Percentiles rank a stretch among this genome's conserved stretches.
These are phyloP conservation scores for Rhizophagus clarus DNA, from an alignment of 192 early-diverging fungal genomes.

Conservation along the genomic window DNA sequence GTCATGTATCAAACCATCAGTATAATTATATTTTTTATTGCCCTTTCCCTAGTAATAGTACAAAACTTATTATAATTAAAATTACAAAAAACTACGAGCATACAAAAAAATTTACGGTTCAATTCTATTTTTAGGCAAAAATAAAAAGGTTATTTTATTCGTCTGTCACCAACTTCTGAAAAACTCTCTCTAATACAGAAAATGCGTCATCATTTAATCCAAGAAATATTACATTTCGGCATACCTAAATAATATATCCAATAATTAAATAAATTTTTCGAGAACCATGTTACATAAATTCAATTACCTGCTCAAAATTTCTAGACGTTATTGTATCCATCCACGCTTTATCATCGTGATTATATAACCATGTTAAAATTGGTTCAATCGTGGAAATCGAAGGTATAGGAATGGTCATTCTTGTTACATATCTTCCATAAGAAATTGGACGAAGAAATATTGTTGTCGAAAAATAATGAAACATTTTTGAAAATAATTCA, in stretches of 20 bases:
- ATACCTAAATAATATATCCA: slow-evolving; percentile 16
- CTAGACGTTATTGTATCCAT: neutral
- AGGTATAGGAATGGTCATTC: slow-evolving; percentile 8
- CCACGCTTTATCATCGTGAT: slow-evolving; percentile 14
- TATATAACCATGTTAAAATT: slow-evolving; percentile 23
- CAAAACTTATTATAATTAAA: too few relatives aligned
- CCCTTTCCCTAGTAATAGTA: too few relatives aligned
- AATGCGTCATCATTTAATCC: neutral
- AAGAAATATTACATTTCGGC: slow-evolving; percentile 4
- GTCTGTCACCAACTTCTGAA: neutral
- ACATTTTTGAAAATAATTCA: slow-evolving; percentile 16
- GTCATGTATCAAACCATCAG: too few relatives aligned
- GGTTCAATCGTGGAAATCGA: slow-evolving; percentile 18
- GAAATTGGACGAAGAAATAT: neutral
- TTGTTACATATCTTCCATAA: neutral
- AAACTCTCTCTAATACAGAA: neutral
- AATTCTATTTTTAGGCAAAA: too few relatives aligned
- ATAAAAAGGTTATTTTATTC: too few relatives aligned
- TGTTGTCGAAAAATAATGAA: slow-evolving; percentile 8
- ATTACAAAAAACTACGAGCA: too few relatives aligned
- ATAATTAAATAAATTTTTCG: neutral
- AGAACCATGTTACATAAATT: too few relatives aligned
- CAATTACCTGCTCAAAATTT: neutral
- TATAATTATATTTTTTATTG: too few relatives aligned
- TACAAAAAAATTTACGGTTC: too few relatives aligned